Evolutionary conservation across 108 stramenopile genomes (phyloP).

Genomic region (Skeletonema tropicum): DNA sequence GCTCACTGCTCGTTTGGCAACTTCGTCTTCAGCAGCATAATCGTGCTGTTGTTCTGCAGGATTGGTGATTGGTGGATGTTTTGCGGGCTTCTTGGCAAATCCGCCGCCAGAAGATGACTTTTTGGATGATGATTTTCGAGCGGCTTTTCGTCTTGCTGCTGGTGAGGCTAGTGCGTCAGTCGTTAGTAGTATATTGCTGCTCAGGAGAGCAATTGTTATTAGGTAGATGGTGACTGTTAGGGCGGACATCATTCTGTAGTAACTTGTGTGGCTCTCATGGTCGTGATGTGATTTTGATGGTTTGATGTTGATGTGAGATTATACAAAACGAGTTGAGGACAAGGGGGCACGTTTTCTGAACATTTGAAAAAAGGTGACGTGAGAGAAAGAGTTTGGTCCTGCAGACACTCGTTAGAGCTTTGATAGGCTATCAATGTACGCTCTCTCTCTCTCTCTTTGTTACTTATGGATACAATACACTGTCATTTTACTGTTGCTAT

Average conservation of each 20-base stretch:
- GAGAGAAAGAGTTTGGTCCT: too few relatives aligned
- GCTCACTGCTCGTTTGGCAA: conserved; percentile 22
- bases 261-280: too few relatives aligned
- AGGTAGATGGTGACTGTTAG: background rate
- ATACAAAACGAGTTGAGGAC: too few relatives aligned
- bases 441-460: too few relatives aligned
- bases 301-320: too few relatives aligned
- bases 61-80: background rate
- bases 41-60: background rate
- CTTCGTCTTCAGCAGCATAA: conserved; percentile 12
- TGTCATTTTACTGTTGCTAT: too few relatives aligned
- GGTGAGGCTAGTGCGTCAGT: background rate
- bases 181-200: background rate
- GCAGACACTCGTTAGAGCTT: too few relatives aligned
- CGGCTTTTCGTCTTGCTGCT: background rate
- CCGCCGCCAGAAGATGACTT: background rate
- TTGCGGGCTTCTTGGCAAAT: background rate
- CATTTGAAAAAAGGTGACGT: too few relatives aligned
- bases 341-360: too few relatives aligned
- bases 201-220: background rate
- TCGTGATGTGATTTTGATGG: too few relatives aligned
- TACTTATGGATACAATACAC: too few relatives aligned
- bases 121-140: background rate
- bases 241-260: background rate
- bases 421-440: too few relatives aligned